phyloP scores from a whole-genome alignment of 495 filamentous ascomycete genomes.

The Podospora sp. region DNA sequence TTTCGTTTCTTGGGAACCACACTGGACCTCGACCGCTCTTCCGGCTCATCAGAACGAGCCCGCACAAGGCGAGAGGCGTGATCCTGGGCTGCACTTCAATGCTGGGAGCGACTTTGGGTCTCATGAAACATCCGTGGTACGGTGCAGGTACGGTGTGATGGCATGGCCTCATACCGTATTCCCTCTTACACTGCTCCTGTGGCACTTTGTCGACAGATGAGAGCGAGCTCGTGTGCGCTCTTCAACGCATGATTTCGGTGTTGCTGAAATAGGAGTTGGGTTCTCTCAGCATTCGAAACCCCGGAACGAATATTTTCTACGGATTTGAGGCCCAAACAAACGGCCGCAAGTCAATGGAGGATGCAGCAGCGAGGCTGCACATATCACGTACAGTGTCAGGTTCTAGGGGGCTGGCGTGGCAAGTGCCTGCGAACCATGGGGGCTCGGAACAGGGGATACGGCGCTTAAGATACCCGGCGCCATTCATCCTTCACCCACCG shows the following conservation, averaged over 20 bases:
- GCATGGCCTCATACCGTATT: not conserved
- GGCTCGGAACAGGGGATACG: conserved; percentile 1
- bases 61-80: not conserved
- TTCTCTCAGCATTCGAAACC: not conserved
- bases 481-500: not conserved
- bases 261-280: not conserved
- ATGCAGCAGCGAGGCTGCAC: not conserved
- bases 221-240: too few relatives aligned
- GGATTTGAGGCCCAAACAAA: not conserved
- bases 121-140: not conserved
- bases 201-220: not conserved
- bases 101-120: not conserved
- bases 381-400: not conserved
- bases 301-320: not conserved
- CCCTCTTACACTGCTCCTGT: too few relatives aligned
- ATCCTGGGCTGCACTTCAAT: not conserved
- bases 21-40: not conserved
- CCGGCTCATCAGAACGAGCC: not conserved
- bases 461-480: conserved; percentile 7
- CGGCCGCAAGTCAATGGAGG: not conserved
- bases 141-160: not conserved
- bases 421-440: not conserved
- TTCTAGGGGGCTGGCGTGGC: not conserved
- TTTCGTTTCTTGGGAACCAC: not conserved
- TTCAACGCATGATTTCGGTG: too few relatives aligned